Evolutionary conservation across 176 grass and related monocot species (phyloP).

Genomic region (Cenchrus fungigraminus): DNA sequence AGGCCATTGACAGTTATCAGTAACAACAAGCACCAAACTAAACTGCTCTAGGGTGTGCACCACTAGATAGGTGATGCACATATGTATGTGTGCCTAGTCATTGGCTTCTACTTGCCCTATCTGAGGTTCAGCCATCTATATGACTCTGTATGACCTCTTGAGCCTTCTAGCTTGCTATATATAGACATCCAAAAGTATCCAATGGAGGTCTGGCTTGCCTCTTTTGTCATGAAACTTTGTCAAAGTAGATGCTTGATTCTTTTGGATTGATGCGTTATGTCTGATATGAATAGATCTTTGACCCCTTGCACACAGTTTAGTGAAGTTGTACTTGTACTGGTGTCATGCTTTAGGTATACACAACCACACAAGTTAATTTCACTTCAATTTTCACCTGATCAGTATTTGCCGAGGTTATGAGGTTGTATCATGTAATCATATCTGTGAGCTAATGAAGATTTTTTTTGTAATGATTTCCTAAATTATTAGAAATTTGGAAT

Average conservation of each 20-base stretch:
- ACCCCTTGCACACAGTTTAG: conserved; percentile 18
- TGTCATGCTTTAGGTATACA: neutral
- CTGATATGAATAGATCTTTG: conserved; percentile 44
- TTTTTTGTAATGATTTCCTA: neutral
- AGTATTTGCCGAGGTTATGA: neutral
- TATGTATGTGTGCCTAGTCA: conserved; percentile 15
- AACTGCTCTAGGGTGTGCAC: conserved; percentile 9
- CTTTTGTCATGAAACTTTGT: conserved; percentile 37
- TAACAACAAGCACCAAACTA: conserved; percentile 13
- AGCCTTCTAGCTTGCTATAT: conserved; percentile 40
- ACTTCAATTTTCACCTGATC: neutral
- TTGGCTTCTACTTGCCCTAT: conserved; percentile 8
- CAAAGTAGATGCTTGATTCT: conserved; percentile 36
- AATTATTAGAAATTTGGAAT: neutral
- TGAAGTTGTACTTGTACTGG: conserved; percentile 22
- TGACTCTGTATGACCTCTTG: conserved; percentile 32
- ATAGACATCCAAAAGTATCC: conserved; percentile 41
- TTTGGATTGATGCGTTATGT: conserved; percentile 49
- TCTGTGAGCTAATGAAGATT: neutral
- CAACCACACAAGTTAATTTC: conserved; percentile 9
- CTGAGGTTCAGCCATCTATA: neutral
- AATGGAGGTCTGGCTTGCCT: conserved; percentile 35
- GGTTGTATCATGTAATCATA: neutral
- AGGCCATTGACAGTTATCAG: conserved; percentile 37
- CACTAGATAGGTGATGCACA: neutral